Evolutionary conservation across 176 grass and related monocot genomes (phyloP).

Genomic region (Thinopyrum elongatum): DNA sequence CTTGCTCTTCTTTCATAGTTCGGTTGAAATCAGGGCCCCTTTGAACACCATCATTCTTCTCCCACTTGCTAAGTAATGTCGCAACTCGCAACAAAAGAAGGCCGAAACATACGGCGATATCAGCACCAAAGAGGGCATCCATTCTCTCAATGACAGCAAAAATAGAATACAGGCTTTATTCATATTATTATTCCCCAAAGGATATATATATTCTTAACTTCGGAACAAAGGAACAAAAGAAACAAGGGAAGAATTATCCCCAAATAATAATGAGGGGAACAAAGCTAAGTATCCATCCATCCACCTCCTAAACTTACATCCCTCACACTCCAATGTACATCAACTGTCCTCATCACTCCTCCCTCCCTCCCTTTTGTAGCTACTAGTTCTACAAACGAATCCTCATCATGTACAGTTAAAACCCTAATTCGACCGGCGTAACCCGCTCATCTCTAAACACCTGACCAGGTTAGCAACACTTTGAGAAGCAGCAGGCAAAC

Average conservation of each 20-base stretch:
- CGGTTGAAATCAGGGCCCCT: background rate
- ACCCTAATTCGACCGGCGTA: background rate
- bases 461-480: background rate
- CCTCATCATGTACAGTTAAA: slow-evolving; percentile 5
- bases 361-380: background rate
- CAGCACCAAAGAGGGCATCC: background rate
- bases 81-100: background rate
- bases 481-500: no score
- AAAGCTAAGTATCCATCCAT: background rate
- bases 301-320: background rate
- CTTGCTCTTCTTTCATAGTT: background rate
- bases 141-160: background rate
- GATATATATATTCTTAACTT: no score
- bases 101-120: background rate
- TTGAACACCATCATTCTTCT: background rate
- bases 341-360: background rate
- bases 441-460: background rate
- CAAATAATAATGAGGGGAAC: background rate
- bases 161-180: background rate
- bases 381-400: background rate
- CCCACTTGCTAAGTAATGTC: background rate
- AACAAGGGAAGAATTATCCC: background rate
- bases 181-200: no score
- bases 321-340: slow-evolving; percentile 17
- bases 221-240: background rate